Evolutionary conservation across 257 asterid genomes (phyloP), one percentile per base, ranked within the genome.

Genomic region (Penstemon newberryi): DNA sequence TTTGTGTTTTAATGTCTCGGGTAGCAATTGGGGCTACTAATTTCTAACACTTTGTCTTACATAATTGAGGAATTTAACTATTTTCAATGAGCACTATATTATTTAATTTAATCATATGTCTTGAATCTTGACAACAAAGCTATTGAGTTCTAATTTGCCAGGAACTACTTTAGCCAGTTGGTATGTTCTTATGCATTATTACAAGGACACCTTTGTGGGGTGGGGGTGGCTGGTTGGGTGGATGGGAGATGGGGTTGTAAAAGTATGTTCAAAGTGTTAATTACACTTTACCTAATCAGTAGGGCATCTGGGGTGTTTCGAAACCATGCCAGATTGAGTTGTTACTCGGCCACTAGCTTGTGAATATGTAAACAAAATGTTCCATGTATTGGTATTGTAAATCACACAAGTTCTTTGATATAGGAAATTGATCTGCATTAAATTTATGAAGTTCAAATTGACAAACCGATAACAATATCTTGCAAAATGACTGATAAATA

Each of bases 21-120:
- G 33, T 25, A 25, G 33, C 33, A 25, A 25, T 25, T 25, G 2
- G 33, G 33, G 33, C 33, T 25, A 25, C 1, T 1, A 9, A n/a
- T 36, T 47, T 37, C 36, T 38, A 33, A 4, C 39, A 56, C 47
- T 64, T 52, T 74, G 11, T n/a, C 12, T 60, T 11, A 41, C 65
- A 37, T n/a, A 40, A 39, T 53, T 19, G 56, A 54, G 15, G 55
- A 63, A 19, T 37, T 5, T 49, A 8, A 45, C 25, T 19, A 9
- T 11, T 19, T 45, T 42, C 4, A 4, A 53, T 36, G 42, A 36
- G 15, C 11, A 6, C 25, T 57, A 6, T 25, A 25, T 25, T 25
- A 25, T 25, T 25, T 25, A 25, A 25, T 1, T 25, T 25, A 25
- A 25, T 4, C 10, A 7, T 6, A 1, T 7, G 10, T 6, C 4